Evolutionary conservation across 179 eudicot species (phyloP), one percentile per base, ranked within the genome.

Genomic region (Silene vulgaris): DNA sequence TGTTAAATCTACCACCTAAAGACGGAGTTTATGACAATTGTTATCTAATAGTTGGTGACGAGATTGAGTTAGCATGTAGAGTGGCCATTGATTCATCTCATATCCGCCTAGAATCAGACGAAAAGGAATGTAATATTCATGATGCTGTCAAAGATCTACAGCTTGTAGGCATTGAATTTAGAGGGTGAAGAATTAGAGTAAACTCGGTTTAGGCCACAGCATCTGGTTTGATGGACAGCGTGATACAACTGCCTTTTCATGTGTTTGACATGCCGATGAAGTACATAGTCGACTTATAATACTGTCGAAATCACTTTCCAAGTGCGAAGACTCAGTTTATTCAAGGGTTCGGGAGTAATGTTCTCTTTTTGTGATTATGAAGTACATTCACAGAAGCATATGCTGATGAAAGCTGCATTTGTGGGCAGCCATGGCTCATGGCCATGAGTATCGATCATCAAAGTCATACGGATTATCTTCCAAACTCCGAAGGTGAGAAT

Each of bases 1-100:
- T 89, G 76, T 85, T 92, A 69, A 95, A 95, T 75, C 89, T 92
- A 61, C 86, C 97, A 64, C 99, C 99, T 8, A 90, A 82, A 81
- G 96, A 95, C 37, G 97, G 97, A 37, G 8, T 72, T 8, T 95
- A 95, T 16, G 74, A 84, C 75, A 76, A 84, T 65, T 95, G 97
- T 71, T 77, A 81, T 26, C 81, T 95, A 43, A 62, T 89, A 28
- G 52, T 79, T 63, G 89, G 84, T 71, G 86, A 86, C 43, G 84
- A 77, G 73, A 71, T 71, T 80, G 75, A 61, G 77, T 73, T 85
- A 77, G 85, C 88, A 23, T 95, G 99, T 82, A 82, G 79, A 80
- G 93, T 90, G 62, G 76, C 65, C 61, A 80, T 95, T 48, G 96
- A 89, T 85, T 80, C 85, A n/a, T 81, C 80, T 28, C 79, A 85